Conservation (phyloP, 73 alveolate species). For the Diophrys appendiculata region DNA sequence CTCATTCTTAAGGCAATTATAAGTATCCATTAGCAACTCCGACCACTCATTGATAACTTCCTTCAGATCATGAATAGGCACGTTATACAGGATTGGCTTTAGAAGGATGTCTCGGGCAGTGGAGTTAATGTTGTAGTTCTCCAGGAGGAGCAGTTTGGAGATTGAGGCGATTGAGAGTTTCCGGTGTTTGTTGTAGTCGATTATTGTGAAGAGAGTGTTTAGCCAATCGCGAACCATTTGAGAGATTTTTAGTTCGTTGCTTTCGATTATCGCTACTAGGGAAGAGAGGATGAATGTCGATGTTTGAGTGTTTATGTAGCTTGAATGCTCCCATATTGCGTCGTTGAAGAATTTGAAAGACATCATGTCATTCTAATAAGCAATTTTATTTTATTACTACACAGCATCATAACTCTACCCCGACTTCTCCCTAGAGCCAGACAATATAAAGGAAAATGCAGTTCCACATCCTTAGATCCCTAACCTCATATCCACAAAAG, state of each 20-base stretch:
- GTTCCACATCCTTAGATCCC: conserved; percentile 56
- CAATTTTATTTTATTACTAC: not conserved
- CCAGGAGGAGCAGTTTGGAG: conserved; percentile 46
- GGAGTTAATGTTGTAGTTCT: conserved; percentile 40
- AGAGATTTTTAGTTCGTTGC: conserved; percentile 15
- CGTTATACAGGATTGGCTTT: conserved; percentile 42
- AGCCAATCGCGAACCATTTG: conserved; percentile 48
- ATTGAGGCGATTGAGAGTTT: conserved; percentile 35
- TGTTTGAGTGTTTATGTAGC: conserved; percentile 27
- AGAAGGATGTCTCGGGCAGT: conserved; percentile 55
- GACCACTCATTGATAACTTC: conserved; percentile 51
- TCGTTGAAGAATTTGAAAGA: conserved; percentile 46
- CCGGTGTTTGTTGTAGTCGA: conserved; percentile 16
- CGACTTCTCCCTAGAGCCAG: conserved; percentile 25
- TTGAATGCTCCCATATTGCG: conserved; percentile 48
- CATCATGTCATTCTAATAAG: not conserved
- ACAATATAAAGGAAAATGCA: conserved; percentile 26
- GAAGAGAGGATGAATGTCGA: conserved; percentile 13
- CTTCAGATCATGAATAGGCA: conserved; percentile 24
- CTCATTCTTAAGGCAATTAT: conserved; percentile 18
- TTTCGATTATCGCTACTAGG: conserved; percentile 48
- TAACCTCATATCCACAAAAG: conserved; percentile 43
- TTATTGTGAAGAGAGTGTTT: conserved; percentile 21
- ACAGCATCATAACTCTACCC: not conserved
- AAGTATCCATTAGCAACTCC: conserved; percentile 43